Evolutionary conservation across 306 rosid genomes (phyloP).

Genomic region (Pterocarpus santalinus): DNA sequence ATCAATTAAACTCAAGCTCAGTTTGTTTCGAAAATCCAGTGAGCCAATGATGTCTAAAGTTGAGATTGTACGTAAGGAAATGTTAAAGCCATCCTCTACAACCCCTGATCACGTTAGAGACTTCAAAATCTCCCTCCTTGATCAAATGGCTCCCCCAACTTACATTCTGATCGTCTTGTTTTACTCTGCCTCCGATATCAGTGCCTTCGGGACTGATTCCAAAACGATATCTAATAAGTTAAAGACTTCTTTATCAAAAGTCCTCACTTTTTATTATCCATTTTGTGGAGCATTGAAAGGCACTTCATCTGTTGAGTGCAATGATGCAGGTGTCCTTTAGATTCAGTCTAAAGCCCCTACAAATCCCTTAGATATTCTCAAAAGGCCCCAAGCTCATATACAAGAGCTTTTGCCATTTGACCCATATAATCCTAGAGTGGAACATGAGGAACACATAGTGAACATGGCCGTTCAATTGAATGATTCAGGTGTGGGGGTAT

Average conservation of each 20-base stretch:
- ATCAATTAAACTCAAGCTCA: too few relatives aligned
- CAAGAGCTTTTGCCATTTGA: conserved; percentile 29
- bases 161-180: conserved; percentile 38
- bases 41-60: background rate
- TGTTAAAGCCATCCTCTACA: conserved; percentile 39
- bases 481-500: conserved; percentile 36
- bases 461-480: conserved; percentile 12
- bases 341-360: conserved; percentile 11
- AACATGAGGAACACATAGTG: background rate
- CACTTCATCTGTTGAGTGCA: conserved; percentile 28
- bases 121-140: conserved; percentile 44
- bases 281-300: conserved; percentile 39
- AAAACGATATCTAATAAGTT: background rate
- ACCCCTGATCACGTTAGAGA: conserved; percentile 37
- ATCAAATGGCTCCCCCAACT: conserved; percentile 35
- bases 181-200: background rate
- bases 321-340: conserved; percentile 38
- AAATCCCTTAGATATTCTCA: background rate
- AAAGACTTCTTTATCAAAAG: conserved; percentile 28
- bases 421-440: background rate
- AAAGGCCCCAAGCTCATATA: background rate
- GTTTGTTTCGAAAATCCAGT: background rate
- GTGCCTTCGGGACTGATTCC: too few relatives aligned
- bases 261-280: conserved; percentile 37
- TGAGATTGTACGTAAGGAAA: conserved; percentile 22